Percentiles rank a stretch among this genome's conserved stretches.
Conservation (phyloP, 192 early-diverging fungal species). For the Phycomyces nitens region DNA sequence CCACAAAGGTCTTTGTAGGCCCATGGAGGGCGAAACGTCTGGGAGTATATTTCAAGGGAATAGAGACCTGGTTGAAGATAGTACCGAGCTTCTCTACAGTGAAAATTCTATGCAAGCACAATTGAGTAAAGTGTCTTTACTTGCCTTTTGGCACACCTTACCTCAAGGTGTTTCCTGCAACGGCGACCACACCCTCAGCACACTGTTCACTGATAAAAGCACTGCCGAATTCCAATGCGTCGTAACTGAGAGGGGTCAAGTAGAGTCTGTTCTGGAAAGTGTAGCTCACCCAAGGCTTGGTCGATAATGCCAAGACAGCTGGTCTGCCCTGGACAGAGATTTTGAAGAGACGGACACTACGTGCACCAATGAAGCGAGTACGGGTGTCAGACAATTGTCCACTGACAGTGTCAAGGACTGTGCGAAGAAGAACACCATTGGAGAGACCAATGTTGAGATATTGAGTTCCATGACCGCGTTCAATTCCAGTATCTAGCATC, state of each 20-base stretch:
- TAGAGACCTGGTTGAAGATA: slow-evolving; percentile 77
- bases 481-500: slow-evolving; percentile 73
- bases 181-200: slow-evolving; percentile 83
- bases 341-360: slow-evolving; percentile 76
- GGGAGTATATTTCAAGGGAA: slow-evolving; percentile 88
- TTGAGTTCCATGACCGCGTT: slow-evolving; percentile 55
- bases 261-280: slow-evolving; percentile 68
- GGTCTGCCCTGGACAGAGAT: slow-evolving; percentile 62
- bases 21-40: slow-evolving; percentile 73
- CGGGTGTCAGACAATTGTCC: slow-evolving; percentile 82
- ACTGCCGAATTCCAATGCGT: slow-evolving; percentile 79
- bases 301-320: slow-evolving; percentile 80
- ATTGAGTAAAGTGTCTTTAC: neutral
- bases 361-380: slow-evolving; percentile 80
- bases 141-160: slow-evolving; percentile 10
- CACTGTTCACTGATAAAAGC: slow-evolving; percentile 83
- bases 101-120: slow-evolving; percentile 58
- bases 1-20: slow-evolving; percentile 76
- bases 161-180: slow-evolving; percentile 79
- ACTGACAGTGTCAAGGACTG: slow-evolving; percentile 76
- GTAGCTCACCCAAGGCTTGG: slow-evolving; percentile 88
- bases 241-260: slow-evolving; percentile 83
- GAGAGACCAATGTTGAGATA: slow-evolving; percentile 85
- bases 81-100: slow-evolving; percentile 79
- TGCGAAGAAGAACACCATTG: slow-evolving; percentile 87